Conservation (phyloP, 805 yeast genomes). For the Yarrowia osloensis region DNA sequence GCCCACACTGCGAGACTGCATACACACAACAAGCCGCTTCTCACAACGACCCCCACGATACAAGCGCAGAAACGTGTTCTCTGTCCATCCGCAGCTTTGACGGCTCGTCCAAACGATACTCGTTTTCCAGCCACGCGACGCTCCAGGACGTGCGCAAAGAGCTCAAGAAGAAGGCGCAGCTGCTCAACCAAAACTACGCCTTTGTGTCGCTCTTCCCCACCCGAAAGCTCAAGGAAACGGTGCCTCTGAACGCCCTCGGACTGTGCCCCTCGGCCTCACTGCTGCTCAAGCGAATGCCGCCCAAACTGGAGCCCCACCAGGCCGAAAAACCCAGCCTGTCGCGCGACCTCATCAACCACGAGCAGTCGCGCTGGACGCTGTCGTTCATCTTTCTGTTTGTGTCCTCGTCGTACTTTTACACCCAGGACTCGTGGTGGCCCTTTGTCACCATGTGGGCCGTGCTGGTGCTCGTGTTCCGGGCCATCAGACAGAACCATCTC, state of each 20-base stretch:
- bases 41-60: neutral
- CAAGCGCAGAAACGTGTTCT: neutral
- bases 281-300: conserved; percentile 15
- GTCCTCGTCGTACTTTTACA: conserved; percentile 26
- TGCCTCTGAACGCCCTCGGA: neutral
- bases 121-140: conserved; percentile 10
- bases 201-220: conserved; percentile 29
- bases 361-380: conserved; percentile 29
- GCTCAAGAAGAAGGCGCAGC: conserved; percentile 17
- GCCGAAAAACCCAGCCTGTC: conserved; percentile 24
- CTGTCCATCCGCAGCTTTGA: conserved; percentile 27
- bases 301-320: conserved; percentile 27
- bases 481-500: conserved; percentile 28
- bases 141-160: conserved; percentile 26
- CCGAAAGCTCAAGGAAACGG: conserved; percentile 23
- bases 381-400: conserved; percentile 24
- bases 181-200: conserved; percentile 29
- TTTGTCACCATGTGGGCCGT: conserved; percentile 30
- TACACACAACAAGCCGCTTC: neutral
- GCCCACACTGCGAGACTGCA: conserved; percentile 16
- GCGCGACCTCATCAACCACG: conserved; percentile 29
- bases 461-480: conserved; percentile 14
- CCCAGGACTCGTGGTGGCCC: conserved; percentile 30
- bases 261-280: conserved; percentile 26
- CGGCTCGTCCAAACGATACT: conserved; percentile 20